phyloP scores from a whole-genome alignment of 257 asterid species.

The Rehmannia glutinosa region DNA sequence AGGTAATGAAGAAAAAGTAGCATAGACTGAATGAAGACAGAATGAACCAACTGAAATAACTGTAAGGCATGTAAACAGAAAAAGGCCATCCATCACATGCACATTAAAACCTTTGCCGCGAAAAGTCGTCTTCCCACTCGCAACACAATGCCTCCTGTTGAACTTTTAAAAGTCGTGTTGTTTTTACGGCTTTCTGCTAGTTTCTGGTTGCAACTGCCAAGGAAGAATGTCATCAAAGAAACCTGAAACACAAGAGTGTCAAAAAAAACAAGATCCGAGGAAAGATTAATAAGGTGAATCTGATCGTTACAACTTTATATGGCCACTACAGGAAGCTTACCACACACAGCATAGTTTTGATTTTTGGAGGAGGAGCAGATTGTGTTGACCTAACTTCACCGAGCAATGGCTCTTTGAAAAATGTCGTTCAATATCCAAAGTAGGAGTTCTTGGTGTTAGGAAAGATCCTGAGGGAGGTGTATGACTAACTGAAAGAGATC shows the following conservation, averaged over 20 bases:
- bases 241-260: conserved; percentile 39
- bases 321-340: conserved; percentile 32
- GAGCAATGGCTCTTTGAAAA: conserved; percentile 45
- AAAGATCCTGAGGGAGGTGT: conserved; percentile 45
- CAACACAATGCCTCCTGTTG: conserved; percentile 33
- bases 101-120: conserved; percentile 25
- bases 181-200: conserved; percentile 19
- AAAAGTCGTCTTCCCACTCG: conserved; percentile 47
- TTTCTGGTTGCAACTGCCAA: conserved; percentile 34
- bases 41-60: background rate
- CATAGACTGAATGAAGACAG: no score
- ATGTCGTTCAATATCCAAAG: conserved; percentile 32
- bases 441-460: conserved; percentile 28
- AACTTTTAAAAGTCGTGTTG: conserved; percentile 10
- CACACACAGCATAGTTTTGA: conserved; percentile 58
- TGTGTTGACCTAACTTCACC: conserved; percentile 27
- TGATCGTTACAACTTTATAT: background rate
- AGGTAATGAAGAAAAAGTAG: no score
- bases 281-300: background rate
- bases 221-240: conserved; percentile 36
- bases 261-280: conserved; percentile 7
- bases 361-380: conserved; percentile 39
- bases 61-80: background rate
- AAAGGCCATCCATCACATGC: background rate
- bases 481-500: conserved; percentile 58